These are phyloP conservation scores for Puccinia novopanici DNA, from an alignment of 1,284 basidiomycete species.

Conservation along the genomic window DNA sequence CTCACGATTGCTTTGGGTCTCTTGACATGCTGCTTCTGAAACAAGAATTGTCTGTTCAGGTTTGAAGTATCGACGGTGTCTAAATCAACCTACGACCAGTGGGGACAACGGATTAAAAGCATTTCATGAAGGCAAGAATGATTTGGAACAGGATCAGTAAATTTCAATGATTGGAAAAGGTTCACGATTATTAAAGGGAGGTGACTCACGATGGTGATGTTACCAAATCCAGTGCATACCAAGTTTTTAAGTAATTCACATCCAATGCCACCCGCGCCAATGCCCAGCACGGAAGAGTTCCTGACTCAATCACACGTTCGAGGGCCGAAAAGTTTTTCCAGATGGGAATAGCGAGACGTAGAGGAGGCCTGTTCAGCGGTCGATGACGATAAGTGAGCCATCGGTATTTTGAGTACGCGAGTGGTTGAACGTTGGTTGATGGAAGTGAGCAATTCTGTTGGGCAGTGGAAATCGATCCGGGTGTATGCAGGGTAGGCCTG, in stretches of 20 bases:
- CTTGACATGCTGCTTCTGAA: slow-evolving; percentile 95
- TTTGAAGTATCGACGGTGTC: slow-evolving; percentile 99
- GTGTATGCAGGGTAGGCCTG: no score
- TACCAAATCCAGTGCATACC: slow-evolving; percentile 84
- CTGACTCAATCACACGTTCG: slow-evolving; percentile 26
- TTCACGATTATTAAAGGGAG: neutral
- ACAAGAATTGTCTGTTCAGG: slow-evolving; percentile 95
- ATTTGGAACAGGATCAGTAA: no score
- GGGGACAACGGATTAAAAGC: neutral
- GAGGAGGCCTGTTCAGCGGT: neutral
- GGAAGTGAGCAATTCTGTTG: no score
- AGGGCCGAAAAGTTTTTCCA: slow-evolving; percentile 34
- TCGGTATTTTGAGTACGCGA: neutral
- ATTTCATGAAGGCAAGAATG: slow-evolving; percentile 3
- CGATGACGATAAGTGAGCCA: neutral
- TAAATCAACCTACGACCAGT: slow-evolving; percentile 69
- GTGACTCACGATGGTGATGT: slow-evolving; percentile 70
- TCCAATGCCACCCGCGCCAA: slow-evolving; percentile 94
- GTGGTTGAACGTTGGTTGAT: neutral
- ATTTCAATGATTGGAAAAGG: no score
- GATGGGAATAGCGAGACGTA: slow-evolving; percentile 20
- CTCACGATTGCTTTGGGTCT: slow-evolving; percentile 85
- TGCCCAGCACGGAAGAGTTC: slow-evolving; percentile 76
- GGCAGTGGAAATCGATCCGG: no score
- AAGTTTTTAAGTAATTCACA: slow-evolving; percentile 97